Evolutionary conservation across 2,329 filamentous ascomycete genomes (phyloP).

Genomic region (Alternaria sp.): DNA sequence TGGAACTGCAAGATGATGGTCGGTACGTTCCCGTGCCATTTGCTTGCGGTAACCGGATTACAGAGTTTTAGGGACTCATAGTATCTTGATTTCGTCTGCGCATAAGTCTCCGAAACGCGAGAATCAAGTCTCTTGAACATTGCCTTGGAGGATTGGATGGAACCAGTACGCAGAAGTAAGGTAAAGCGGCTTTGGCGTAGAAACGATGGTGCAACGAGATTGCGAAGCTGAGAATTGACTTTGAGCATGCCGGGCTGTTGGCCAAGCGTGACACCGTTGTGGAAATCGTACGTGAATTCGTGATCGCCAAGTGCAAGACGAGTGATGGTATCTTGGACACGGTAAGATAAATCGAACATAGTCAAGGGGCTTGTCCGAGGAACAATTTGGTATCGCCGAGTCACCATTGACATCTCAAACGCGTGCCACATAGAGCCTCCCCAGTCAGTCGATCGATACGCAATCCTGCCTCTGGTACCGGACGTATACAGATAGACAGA

Average conservation of each 20-base stretch:
- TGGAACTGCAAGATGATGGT: neutral
- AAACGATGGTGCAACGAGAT: neutral
- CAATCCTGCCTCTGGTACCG: fast-evolving
- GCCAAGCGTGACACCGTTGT: neutral
- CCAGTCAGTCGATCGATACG: fast-evolving
- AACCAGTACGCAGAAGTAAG: fast-evolving
- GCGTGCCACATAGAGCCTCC: too few relatives aligned
- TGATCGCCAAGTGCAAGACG: neutral
- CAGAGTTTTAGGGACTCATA: neutral
- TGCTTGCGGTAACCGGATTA: neutral
- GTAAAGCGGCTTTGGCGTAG: neutral
- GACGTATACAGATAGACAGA: fast-evolving
- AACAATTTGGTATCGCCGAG: fast-evolving
- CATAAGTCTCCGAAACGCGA: neutral
- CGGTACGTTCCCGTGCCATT: fast-evolving
- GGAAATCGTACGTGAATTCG: neutral
- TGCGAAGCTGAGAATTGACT: neutral
- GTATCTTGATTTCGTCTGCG: fast-evolving
- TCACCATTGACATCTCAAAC: too few relatives aligned
- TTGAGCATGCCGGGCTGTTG: neutral
- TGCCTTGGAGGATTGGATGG: fast-evolving
- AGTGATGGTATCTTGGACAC: fast-evolving
- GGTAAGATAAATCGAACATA: fast-evolving
- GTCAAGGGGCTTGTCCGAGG: fast-evolving
- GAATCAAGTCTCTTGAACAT: neutral